Conservation (phyloP, 169 alveolate species). For the Cryptosporidium sp. region DNA sequence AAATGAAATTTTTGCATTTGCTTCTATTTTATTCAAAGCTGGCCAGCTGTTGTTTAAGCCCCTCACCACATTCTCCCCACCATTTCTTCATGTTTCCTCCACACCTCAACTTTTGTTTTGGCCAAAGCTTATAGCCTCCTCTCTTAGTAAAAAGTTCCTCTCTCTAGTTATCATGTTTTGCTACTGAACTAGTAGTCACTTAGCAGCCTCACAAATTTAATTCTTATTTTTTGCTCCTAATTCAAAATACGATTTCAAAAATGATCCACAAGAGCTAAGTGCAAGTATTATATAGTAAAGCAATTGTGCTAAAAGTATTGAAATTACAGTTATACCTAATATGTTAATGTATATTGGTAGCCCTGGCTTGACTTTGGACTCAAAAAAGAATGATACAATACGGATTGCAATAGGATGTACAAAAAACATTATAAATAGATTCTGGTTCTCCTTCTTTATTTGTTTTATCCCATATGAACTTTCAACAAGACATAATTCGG, state of each 20-base stretch:
- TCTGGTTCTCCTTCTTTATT: slow-evolving; percentile 2
- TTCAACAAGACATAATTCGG: not conserved
- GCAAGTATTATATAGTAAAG: not conserved
- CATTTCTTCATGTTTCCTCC: too few species aligned
- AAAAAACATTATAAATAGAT: not conserved
- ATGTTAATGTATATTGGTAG: not conserved
- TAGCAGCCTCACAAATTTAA: too few species aligned
- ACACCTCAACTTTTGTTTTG: too few species aligned
- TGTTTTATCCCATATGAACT: not conserved
- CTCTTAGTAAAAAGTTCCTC: too few species aligned
- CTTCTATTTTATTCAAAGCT: too few species aligned
- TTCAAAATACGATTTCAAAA: not conserved
- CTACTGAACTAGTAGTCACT: too few species aligned
- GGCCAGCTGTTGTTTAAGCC: not conserved
- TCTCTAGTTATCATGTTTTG: too few species aligned
- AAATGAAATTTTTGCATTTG: too few species aligned
- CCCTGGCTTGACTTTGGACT: not conserved
- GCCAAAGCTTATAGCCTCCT: too few species aligned
- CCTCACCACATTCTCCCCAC: not conserved
- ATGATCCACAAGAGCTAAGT: not conserved
- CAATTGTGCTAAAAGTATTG: not conserved
- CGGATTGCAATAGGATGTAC: not conserved
- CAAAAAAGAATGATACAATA: not conserved
- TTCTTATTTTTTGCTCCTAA: not conserved
- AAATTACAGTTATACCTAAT: not conserved